Percentiles rank a stretch among this genome's conserved stretches.
These are phyloP conservation scores for Colletotrichum euphorbiae DNA, from an alignment of 2,329 filamentous ascomycete species.

Conservation along the genomic window DNA sequence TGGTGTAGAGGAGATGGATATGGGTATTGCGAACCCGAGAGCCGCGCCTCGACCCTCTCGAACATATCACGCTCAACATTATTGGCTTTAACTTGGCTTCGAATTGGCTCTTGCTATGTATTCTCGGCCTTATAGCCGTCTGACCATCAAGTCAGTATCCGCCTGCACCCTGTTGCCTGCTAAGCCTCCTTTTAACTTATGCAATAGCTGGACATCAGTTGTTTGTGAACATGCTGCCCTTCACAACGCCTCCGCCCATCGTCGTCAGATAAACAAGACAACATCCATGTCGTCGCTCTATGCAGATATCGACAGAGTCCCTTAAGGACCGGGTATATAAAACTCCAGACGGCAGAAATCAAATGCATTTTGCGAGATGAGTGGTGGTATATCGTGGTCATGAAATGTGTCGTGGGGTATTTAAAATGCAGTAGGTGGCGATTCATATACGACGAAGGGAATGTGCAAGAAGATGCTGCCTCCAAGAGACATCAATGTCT, in stretches of 20 bases:
- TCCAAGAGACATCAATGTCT: not conserved
- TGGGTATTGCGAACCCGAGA: too few relatives aligned
- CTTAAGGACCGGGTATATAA: slow-evolving; percentile 40
- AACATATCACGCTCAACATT: not conserved
- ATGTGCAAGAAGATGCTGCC: slow-evolving; percentile 5
- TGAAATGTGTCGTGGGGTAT: slow-evolving; percentile 29
- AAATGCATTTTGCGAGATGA: slow-evolving; percentile 27
- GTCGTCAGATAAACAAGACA: slow-evolving; percentile 20
- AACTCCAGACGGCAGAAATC: slow-evolving; percentile 34
- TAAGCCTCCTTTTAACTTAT: slow-evolving; percentile 3
- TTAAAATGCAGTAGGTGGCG: slow-evolving; percentile 27
- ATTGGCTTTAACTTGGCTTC: not conserved
- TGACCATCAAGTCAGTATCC: not conserved
- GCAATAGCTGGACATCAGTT: not conserved
- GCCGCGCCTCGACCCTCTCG: not conserved
- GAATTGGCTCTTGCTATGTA: slow-evolving; percentile 25
- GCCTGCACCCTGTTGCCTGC: slow-evolving; percentile 27
- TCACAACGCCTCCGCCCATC: not conserved
- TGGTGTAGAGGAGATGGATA: too few relatives aligned
- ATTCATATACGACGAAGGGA: slow-evolving; percentile 29
- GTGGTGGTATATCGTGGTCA: slow-evolving; percentile 36
- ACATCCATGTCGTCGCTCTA: slow-evolving; percentile 21
- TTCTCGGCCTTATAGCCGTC: slow-evolving; percentile 17
- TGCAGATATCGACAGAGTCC: slow-evolving; percentile 40
- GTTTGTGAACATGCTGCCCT: not conserved